Base-by-base conservation (phyloP, 768 basidiomycete genomes). In the Suillus decipiens region DNA sequence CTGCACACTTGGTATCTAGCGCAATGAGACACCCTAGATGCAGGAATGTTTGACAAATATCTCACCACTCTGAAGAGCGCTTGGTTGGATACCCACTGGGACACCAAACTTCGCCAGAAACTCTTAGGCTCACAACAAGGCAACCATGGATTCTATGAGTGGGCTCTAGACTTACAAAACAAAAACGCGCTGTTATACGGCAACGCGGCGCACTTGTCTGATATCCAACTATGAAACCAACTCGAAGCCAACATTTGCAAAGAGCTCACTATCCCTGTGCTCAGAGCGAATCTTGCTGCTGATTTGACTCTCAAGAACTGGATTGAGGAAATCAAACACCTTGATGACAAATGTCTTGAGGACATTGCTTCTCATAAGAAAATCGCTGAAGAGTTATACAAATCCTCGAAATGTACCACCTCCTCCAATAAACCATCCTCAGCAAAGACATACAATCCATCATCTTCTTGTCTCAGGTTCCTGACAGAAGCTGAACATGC, bases 361-460 rank as follows among this genome's bases (percentile, higher is more conserved):
- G 42, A 43, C n/a, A n/a, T n/a, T n/a, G n/a, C n/a, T n/a, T 1
- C 42, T 43, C 0, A 19, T 9, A 19, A 10, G 9, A n/a, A 10
- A 9, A 43, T 43, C 1, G 42, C 42, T 0, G 19, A 43, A 4
- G 42, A 43, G 0, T 2, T 43, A 1, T 5, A 43, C 19, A 43
- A n/a, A 5, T 17, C 39, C 5, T 41, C 15, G 5, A 41, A 2
- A 7, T 1, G 1, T 6, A 17, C 5, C 5, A 41, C 39, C 0
- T 41, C 39, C 1, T 17, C 5, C 1, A 15, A 15, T 15, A 43
- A 43, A 3, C 0, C 17, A 0, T 19, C 42, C 1, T 9, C 19
- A 1, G 10, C 42, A 0, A 43, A 1, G 1, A 43, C 19, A 0
- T 10, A 43, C 1, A 43, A 0, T 0, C 37, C 19, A 0, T 43